phyloP scores from a whole-genome alignment of 352 stramenopile genomes.

The Globisporangium acanthophoron region DNA sequence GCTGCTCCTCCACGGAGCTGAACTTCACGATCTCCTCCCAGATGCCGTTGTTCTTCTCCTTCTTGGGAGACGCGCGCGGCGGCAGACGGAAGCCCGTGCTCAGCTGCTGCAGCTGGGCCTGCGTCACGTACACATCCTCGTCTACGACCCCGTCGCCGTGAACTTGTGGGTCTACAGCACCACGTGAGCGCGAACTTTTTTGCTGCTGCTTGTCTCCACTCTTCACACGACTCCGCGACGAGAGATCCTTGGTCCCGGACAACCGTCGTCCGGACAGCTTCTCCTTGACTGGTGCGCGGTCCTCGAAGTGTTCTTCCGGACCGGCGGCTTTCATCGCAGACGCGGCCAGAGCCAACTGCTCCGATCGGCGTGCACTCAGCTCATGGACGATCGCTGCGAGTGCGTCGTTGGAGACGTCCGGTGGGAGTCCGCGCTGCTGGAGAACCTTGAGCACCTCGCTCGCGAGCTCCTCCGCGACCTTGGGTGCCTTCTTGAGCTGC shows the following conservation, averaged over 20 bases:
- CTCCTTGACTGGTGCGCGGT: background rate
- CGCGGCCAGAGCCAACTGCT: constrained; percentile 26
- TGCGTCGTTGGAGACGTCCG: constrained; percentile 33
- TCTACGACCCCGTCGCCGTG: constrained; percentile 8
- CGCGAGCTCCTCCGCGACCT: constrained; percentile 57
- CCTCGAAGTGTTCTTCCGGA: constrained; percentile 1
- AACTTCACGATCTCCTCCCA: constrained; percentile 85
- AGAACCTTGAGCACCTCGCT: constrained; percentile 47
- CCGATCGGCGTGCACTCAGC: constrained; percentile 24
- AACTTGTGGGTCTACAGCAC: background rate
- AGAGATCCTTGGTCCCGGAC: constrained; percentile 19
- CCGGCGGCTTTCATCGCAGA: background rate
- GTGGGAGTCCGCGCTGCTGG: constrained; percentile 30
- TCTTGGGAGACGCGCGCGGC: constrained; percentile 58
- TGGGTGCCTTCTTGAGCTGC: constrained; percentile 56
- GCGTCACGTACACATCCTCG: constrained; percentile 59
- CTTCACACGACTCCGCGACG: constrained; percentile 4
- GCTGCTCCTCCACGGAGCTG: constrained; percentile 57
- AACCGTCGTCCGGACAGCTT: constrained; percentile 18
- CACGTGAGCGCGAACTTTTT: background rate
- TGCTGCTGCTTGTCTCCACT: constrained; percentile 6
- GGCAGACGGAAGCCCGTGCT: constrained; percentile 61
- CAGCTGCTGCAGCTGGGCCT: constrained; percentile 66
- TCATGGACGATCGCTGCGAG: constrained; percentile 38
- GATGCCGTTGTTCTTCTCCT: constrained; percentile 72